Percentiles rank a stretch among this genome's conserved stretches.
Evolutionary conservation across 768 basidiomycete species (phyloP).

Genomic region (Russula brevipes): DNA sequence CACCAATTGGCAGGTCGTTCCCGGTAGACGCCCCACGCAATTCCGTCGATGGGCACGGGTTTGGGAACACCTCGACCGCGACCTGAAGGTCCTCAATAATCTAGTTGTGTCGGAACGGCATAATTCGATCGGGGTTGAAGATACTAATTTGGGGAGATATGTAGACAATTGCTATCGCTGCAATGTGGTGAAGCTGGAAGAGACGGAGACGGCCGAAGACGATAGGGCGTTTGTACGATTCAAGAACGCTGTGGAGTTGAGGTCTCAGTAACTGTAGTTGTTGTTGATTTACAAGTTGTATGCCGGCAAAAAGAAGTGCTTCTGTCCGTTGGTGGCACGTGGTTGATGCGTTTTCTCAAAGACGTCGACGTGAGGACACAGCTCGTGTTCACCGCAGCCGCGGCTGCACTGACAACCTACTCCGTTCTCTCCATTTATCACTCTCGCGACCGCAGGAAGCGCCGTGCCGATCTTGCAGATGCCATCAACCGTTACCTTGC

Average conservation of each 20-base stretch:
- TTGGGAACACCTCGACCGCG: conserved; percentile 1
- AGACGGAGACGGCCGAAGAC: not conserved
- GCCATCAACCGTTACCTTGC: conserved; percentile 52
- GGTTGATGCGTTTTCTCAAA: conserved; percentile 5
- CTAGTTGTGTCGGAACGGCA: conserved; percentile 7
- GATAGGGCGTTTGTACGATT: not conserved
- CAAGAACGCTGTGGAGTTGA: not conserved
- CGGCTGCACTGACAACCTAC: conserved; percentile 59
- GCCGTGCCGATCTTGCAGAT: conserved; percentile 51
- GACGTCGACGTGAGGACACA: conserved; percentile 42
- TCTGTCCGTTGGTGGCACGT: not conserved
- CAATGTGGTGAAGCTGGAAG: not conserved
- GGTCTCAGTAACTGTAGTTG: not conserved
- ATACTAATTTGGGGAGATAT: not conserved
- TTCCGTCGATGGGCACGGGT: conserved; percentile 8
- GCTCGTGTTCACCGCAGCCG: conserved; percentile 58
- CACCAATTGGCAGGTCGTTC: not conserved
- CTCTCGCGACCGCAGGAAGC: conserved; percentile 41
- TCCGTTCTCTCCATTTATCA: conserved; percentile 56
- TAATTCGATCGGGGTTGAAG: conserved; percentile 12
- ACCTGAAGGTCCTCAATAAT: conserved; percentile 3
- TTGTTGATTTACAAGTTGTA: not conserved
- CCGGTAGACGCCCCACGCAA: not conserved
- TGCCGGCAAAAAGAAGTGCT: not conserved
- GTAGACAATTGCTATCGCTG: not conserved